phyloP scores from a whole-genome alignment of 164 flowering plant genomes.

The Brasenia schreberi region DNA sequence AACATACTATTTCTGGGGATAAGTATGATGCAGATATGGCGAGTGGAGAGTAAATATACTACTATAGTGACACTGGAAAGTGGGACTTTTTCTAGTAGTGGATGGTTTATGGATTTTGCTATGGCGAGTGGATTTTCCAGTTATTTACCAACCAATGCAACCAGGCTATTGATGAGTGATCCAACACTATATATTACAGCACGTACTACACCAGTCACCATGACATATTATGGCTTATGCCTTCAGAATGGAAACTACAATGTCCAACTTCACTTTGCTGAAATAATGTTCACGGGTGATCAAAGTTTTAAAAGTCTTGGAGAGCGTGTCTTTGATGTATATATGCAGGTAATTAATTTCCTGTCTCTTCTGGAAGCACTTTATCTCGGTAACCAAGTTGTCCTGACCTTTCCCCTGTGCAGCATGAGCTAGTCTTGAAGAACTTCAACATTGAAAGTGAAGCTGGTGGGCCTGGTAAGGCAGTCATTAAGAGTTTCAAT shows the following conservation, averaged over 20 bases:
- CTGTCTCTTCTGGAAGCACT: not conserved
- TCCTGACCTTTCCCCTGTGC: conserved; percentile 1
- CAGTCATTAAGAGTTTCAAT: conserved; percentile 17
- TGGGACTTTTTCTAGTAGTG: conserved; percentile 67
- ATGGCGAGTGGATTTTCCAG: conserved; percentile 6
- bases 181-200: conserved; percentile 35
- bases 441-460: conserved; percentile 45
- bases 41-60: conserved; percentile 20
- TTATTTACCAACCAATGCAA: conserved; percentile 15
- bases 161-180: conserved; percentile 12
- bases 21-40: conserved; percentile 36
- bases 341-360: conserved; percentile 46
- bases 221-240: conserved; percentile 78
- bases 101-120: conserved; percentile 40
- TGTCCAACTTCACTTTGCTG: conserved; percentile 81
- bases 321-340: conserved; percentile 62
- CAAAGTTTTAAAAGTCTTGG: conserved; percentile 41
- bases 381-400: not conserved
- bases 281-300: conserved; percentile 45
- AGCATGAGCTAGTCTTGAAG: conserved; percentile 26
- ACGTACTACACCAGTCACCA: conserved; percentile 56
- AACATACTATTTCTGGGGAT: conserved; percentile 14
- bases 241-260: conserved; percentile 51
- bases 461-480: conserved; percentile 48
- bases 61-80: conserved; percentile 12